phyloP scores from a whole-genome alignment of 2,329 filamentous ascomycete species.

The Xylariomycetidae sp. region DNA sequence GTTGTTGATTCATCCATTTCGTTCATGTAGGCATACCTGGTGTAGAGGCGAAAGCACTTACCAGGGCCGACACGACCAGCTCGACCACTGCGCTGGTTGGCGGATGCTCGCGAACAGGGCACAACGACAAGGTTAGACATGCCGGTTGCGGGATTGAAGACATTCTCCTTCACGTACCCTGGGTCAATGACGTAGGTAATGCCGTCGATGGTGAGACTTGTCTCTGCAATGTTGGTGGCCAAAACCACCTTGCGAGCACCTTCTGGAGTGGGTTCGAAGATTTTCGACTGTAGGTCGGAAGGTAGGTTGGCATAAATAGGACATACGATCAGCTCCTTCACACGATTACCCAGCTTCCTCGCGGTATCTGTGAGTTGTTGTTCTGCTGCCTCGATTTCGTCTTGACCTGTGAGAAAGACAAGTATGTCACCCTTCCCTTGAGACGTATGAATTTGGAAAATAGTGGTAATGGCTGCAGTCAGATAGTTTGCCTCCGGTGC shows the following conservation, averaged over 20 bases:
- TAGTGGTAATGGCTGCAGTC: slow-evolving; percentile 82
- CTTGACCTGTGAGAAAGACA: slow-evolving; percentile 91
- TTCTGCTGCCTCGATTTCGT: slow-evolving; percentile 89
- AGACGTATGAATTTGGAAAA: slow-evolving; percentile 91
- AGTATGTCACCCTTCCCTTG: slow-evolving; percentile 85
- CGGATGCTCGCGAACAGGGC: slow-evolving; percentile 85
- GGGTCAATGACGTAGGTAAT: slow-evolving; percentile 96
- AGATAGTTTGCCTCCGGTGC: slow-evolving; percentile 94
- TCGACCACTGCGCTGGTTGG: slow-evolving; percentile 87
- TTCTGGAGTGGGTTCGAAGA: slow-evolving; percentile 88
- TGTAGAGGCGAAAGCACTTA: slow-evolving; percentile 91
- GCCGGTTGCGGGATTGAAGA: slow-evolving; percentile 85
- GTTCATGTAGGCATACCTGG: slow-evolving; percentile 89
- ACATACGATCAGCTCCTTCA: slow-evolving; percentile 82
- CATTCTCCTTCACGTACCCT: slow-evolving; percentile 92
- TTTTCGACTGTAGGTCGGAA: slow-evolving; percentile 84
- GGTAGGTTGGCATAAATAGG: slow-evolving; percentile 94
- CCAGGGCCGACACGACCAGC: slow-evolving; percentile 89
- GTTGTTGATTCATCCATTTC: slow-evolving; percentile 90
- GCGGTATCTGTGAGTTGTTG: slow-evolving; percentile 81
- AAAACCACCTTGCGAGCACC: slow-evolving; percentile 86
- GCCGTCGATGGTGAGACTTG: slow-evolving; percentile 89
- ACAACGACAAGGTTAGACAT: slow-evolving; percentile 91
- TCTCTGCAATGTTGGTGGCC: slow-evolving; percentile 96
- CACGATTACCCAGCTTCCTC: slow-evolving; percentile 76